These are phyloP conservation scores for Gracilaria caudata DNA, from an alignment of 23 red algal genomes.

Conservation along the genomic window DNA sequence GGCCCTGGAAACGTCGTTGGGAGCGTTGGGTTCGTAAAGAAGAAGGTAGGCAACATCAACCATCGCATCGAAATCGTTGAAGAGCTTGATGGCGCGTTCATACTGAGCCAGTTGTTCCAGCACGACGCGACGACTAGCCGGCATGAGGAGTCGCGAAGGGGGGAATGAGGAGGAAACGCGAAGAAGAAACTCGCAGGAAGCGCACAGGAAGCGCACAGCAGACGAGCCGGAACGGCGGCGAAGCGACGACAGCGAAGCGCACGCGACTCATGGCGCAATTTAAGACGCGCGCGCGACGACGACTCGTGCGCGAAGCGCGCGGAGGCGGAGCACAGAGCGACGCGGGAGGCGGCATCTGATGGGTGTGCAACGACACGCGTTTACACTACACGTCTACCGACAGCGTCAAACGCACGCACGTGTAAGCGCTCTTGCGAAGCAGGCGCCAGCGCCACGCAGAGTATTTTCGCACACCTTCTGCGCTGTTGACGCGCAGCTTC, in stretches of 20 bases:
- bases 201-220: too few species aligned
- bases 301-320: not conserved
- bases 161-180: not conserved
- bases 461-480: not conserved
- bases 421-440: not conserved
- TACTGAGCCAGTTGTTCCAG: not conserved
- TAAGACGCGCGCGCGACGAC: not conserved
- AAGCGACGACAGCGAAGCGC: not conserved
- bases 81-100: not conserved
- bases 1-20: constrained; percentile 4
- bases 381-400: not conserved
- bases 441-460: too few species aligned
- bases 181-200: not conserved
- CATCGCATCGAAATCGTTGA: constrained; percentile 19
- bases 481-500: not conserved
- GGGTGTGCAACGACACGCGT: not conserved
- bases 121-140: not conserved
- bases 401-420: too few species aligned
- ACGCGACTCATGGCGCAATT: not conserved
- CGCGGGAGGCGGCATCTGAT: not conserved
- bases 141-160: not conserved
- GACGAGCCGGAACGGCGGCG: too few species aligned
- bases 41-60: constrained; percentile 24
- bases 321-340: not conserved
- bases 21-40: not conserved